Evolutionary conservation across 495 filamentous ascomycete species (phyloP).

Genomic region (Penicillium diatomitis): DNA sequence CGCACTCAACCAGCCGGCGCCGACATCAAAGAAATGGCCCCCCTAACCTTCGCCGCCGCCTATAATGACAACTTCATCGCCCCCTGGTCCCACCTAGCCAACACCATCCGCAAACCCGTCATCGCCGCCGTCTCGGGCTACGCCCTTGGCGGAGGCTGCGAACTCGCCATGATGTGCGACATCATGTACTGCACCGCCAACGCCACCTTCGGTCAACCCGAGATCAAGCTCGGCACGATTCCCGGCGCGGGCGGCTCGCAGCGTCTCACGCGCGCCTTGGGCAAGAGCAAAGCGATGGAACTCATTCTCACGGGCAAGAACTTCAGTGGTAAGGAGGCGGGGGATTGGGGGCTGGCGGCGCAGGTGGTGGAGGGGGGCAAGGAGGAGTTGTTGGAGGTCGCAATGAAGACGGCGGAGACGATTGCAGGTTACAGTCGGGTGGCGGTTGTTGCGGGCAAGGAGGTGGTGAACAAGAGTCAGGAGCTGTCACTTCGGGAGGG

Average conservation of each 20-base stretch:
- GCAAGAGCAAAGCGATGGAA: slow-evolving; percentile 91
- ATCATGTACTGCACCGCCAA: slow-evolving; percentile 77
- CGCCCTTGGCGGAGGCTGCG: slow-evolving; percentile 90
- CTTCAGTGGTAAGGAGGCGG: slow-evolving; percentile 74
- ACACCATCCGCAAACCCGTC: slow-evolving; percentile 76
- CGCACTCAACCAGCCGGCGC: slow-evolving; percentile 56
- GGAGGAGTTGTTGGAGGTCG: slow-evolving; percentile 68
- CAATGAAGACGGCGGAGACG: slow-evolving; percentile 73
- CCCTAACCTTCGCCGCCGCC: slow-evolving; percentile 74
- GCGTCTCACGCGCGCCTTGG: slow-evolving; percentile 76
- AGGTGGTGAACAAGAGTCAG: slow-evolving; percentile 96
- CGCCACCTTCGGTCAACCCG: slow-evolving; percentile 90
- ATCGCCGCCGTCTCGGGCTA: slow-evolving; percentile 91
- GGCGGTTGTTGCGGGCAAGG: slow-evolving; percentile 85
- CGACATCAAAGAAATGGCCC: slow-evolving; percentile 98
- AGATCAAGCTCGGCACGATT: slow-evolving; percentile 88
- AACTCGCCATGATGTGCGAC: slow-evolving; percentile 96
- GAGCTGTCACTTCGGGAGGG: slow-evolving; percentile 78
- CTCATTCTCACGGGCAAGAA: slow-evolving; percentile 78
- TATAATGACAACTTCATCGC: slow-evolving; percentile 88
- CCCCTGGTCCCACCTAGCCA: slow-evolving; percentile 77
- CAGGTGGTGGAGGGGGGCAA: slow-evolving; percentile 65
- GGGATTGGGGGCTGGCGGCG: slow-evolving; percentile 82
- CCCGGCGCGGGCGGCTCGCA: slow-evolving; percentile 90
- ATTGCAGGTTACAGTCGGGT: slow-evolving; percentile 77